These are phyloP conservation scores for Fusarium sp. DNA, from an alignment of 2,329 filamentous ascomycete species.

Conservation along the genomic window DNA sequence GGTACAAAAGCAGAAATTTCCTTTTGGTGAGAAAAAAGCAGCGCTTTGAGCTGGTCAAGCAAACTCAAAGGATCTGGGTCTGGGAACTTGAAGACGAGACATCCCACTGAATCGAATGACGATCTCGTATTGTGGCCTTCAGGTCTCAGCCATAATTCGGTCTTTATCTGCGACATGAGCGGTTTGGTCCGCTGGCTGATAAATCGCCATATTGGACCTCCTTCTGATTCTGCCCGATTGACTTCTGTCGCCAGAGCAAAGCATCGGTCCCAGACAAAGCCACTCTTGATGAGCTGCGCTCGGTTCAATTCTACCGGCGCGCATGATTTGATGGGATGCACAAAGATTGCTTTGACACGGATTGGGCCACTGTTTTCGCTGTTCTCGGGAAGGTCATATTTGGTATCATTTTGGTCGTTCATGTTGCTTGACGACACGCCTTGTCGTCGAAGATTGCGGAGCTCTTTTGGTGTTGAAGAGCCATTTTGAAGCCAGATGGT, in stretches of 20 bases:
- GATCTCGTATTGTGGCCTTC: background rate
- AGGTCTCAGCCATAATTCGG: constrained; percentile 20
- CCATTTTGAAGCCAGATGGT: background rate
- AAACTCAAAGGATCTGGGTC: background rate
- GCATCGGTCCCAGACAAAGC: constrained; percentile 41
- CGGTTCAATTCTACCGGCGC: constrained; percentile 40
- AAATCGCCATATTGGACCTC: constrained; percentile 33
- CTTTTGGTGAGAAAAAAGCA: fast-evolving
- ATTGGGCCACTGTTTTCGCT: constrained; percentile 7
- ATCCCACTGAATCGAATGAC: background rate
- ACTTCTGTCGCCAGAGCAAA: constrained; percentile 46
- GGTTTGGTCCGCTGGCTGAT: constrained; percentile 44
- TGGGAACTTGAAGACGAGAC: constrained; percentile 12
- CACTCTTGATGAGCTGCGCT: constrained; percentile 39
- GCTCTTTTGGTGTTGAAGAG: background rate
- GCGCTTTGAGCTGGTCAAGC: background rate
- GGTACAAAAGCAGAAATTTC: constrained; percentile 3
- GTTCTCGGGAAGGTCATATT: constrained; percentile 18
- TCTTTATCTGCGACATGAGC: constrained; percentile 30
- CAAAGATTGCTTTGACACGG: constrained; percentile 42
- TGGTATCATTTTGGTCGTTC: constrained; percentile 37
- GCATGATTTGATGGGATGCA: constrained; percentile 46
- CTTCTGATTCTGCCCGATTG: constrained; percentile 31
- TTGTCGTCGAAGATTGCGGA: constrained; percentile 24
- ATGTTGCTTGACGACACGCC: constrained; percentile 41